Percentiles rank a stretch among this genome's conserved stretches.
Evolutionary conservation across 225 moss, liverwort and hornwort species (phyloP).

Genomic region (Lunularia cruciata): DNA sequence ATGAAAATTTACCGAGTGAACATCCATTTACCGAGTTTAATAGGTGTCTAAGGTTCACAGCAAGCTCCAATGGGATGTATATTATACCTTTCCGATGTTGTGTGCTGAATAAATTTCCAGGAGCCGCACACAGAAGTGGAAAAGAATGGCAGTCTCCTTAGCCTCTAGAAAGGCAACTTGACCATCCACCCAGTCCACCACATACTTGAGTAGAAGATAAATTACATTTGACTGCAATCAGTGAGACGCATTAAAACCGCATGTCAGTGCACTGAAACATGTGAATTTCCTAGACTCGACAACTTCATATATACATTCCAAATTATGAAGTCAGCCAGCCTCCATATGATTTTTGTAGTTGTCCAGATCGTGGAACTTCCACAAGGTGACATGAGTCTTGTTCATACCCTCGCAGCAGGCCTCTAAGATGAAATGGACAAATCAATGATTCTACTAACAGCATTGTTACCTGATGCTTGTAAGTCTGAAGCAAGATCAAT

Average conservation of each 20-base stretch:
- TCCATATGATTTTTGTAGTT: no score
- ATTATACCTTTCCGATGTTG: constrained; percentile 80
- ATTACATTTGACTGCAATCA: constrained; percentile 91
- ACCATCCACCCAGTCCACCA: constrained; percentile 99
- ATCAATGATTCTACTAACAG: background rate
- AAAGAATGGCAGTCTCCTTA: constrained; percentile 86
- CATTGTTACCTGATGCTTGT: constrained; percentile 85
- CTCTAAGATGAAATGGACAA: no score
- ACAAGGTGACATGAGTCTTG: no score
- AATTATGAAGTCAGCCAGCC: no score
- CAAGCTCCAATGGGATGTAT: no score
- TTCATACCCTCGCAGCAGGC: no score
- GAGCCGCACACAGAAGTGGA: constrained; percentile 93
- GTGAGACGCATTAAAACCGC: background rate
- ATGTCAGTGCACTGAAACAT: background rate
- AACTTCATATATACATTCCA: no score
- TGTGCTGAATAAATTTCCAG: constrained; percentile 98
- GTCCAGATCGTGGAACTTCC: no score
- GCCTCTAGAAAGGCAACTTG: constrained; percentile 99
- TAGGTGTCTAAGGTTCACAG: no score
- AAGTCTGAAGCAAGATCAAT: constrained; percentile 89
- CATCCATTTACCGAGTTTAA: no score
- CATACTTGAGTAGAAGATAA: constrained; percentile 96
- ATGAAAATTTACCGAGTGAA: no score
- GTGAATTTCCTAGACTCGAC: no score